Evolutionary conservation across 441 rosid genomes (phyloP).

Genomic region (Adansonia madagascariensis): DNA sequence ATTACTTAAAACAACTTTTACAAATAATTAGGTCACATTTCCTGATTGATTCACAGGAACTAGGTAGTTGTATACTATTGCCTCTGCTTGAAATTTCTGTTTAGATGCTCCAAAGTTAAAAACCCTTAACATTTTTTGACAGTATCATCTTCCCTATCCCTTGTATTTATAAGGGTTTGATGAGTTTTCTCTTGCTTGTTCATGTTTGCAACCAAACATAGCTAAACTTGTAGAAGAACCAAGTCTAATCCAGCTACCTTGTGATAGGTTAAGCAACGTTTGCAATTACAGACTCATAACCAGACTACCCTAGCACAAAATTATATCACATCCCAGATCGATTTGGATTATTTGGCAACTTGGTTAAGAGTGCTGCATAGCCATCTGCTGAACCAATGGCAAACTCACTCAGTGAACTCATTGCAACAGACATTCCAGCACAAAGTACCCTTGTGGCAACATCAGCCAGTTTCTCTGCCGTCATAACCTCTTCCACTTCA

Average conservation of each 20-base stretch:
- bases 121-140: neutral
- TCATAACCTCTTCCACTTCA: constrained; percentile 64
- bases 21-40: neutral
- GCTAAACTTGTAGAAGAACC: constrained; percentile 10
- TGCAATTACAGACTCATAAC: constrained; percentile 28
- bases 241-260: constrained; percentile 26
- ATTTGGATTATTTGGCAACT: constrained; percentile 26
- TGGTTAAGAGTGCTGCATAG: constrained; percentile 56
- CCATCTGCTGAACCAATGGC: constrained; percentile 69
- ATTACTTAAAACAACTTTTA: neutral
- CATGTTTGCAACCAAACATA: constrained; percentile 1
- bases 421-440: constrained; percentile 95
- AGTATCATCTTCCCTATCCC: neutral
- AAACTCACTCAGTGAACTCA: constrained; percentile 77
- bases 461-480: constrained; percentile 82
- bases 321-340: constrained; percentile 26
- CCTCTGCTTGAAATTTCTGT: neutral
- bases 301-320: constrained; percentile 26
- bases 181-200: neutral
- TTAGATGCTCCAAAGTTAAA: neutral
- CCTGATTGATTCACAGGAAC: neutral
- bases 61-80: neutral
- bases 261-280: constrained; percentile 19
- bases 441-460: constrained; percentile 80
- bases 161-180: constrained; percentile 4